Base-by-base conservation (phyloP, 139 green algal genomes). In the Pycnococcus provasolii region DNA sequence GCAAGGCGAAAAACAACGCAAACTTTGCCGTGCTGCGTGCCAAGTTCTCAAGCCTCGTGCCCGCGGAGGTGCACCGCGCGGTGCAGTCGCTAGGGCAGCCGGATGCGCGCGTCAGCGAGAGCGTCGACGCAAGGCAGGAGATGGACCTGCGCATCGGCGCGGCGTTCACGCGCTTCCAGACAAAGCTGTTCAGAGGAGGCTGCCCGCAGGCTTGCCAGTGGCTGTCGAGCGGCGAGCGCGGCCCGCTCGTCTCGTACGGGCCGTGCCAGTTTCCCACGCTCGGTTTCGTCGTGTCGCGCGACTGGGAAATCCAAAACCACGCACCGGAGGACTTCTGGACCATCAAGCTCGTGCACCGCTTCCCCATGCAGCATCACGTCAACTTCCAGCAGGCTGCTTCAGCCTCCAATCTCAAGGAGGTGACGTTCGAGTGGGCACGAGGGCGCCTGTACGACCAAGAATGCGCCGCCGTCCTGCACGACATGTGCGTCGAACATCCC, bases 111-210 rank as follows among this genome's bases (percentile, higher is more conserved):
- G 90, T 95, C 8, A 55, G 90, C 2, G 73, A 80, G 39, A 90
- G 91, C 39, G 93, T 99, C 60, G 93, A 98, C 63, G 90, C 86
- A 2, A 68, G 92, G 37, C 73, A 81, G 63, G 79, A 98, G 79
- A 94, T 99, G 8, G 93, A 99, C 80, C 78, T 99, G 62, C 81
- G 91, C 37, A 86, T 96, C 2, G 93, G 93, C 2, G 85, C 92
- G 4, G 83, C 85, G 58, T 98, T 99, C 80, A 99, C 93, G 1
- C 83, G 93, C 26, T 90, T 97, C 60, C 91, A 96, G 53, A 97
- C 93, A 4, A 71, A 96, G 61, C 77, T 95, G 51, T 84, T 98
- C 85, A 94, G 78, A n/a, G 61, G 9, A n/a, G 15, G 13, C 45
- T 45, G 44, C 7, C 57, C 15, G 13, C 53, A 8, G 53, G 8